phyloP scores from a whole-genome alignment of 2,329 filamentous ascomycete genomes.

The Aureobasidium sp. region DNA sequence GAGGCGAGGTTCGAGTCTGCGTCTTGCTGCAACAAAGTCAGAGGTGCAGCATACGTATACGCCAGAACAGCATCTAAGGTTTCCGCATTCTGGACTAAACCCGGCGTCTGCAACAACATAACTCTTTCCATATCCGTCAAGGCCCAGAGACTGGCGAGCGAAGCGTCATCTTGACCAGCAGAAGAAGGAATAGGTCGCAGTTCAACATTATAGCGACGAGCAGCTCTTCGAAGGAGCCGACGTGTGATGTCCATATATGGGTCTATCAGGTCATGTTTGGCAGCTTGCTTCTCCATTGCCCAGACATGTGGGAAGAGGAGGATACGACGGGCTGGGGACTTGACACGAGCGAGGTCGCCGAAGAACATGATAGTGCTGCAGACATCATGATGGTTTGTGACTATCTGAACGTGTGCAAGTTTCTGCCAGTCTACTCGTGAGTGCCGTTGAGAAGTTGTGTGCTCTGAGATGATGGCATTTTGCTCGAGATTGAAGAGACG shows the following conservation, averaged over 20 bases:
- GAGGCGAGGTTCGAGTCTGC: background rate
- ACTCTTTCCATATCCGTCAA: conserved; percentile 39
- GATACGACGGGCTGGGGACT: conserved; percentile 37
- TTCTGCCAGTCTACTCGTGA: conserved; percentile 35
- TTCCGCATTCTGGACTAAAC: conserved; percentile 38
- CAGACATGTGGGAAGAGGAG: conserved; percentile 37
- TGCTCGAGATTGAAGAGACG: conserved; percentile 20
- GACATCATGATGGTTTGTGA: conserved; percentile 37
- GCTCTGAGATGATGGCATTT: conserved; percentile 16
- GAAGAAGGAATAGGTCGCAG: conserved; percentile 32
- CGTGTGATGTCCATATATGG: conserved; percentile 37
- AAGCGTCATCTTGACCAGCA: conserved; percentile 30
- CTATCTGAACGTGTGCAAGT: conserved; percentile 42
- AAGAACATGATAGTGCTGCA: conserved; percentile 44
- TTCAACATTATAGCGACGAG: conserved; percentile 37
- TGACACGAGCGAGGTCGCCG: conserved; percentile 37
- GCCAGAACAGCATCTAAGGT: conserved; percentile 38
- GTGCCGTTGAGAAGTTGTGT: conserved; percentile 23
- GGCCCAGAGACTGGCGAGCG: conserved; percentile 37
- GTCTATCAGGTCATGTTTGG: conserved; percentile 31
- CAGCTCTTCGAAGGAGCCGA: conserved; percentile 37
- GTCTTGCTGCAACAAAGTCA: conserved; percentile 23
- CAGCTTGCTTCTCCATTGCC: conserved; percentile 27
- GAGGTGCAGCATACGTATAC: conserved; percentile 26
- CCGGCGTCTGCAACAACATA: conserved; percentile 37